Percentiles rank a stretch among this genome's conserved stretches.
Conservation (phyloP, 192 early-diverging fungal species). For the Linnemannia schmuckeri region DNA sequence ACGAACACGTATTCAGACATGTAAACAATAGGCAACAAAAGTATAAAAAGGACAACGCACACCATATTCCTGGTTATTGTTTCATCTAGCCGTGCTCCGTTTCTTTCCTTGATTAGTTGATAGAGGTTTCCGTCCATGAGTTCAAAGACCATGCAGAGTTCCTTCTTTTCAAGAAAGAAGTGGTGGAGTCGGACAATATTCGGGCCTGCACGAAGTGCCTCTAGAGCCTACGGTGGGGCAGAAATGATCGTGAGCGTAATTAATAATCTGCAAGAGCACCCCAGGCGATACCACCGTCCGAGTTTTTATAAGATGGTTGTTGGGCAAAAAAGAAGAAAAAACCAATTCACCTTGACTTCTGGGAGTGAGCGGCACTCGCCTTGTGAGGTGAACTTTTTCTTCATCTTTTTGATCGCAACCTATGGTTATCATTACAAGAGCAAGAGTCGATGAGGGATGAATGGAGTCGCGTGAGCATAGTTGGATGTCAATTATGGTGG, state of each 20-base stretch:
- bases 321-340: neutral
- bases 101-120: slow-evolving; percentile 84
- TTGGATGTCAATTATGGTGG: neutral
- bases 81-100: slow-evolving; percentile 75
- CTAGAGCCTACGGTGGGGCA: slow-evolving; percentile 66
- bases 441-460: neutral
- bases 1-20: neutral
- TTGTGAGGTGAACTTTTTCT: slow-evolving; percentile 81
- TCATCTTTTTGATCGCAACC: slow-evolving; percentile 95
- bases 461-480: neutral
- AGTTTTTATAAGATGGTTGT: neutral
- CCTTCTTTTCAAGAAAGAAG: slow-evolving; percentile 87
- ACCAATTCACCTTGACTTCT: slow-evolving; percentile 77
- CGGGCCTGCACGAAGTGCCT: slow-evolving; percentile 79
- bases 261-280: neutral
- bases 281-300: neutral
- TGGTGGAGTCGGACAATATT: slow-evolving; percentile 91
- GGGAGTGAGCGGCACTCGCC: slow-evolving; percentile 79
- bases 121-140: slow-evolving; percentile 96
- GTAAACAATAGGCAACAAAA: neutral
- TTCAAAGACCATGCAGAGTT: slow-evolving; percentile 95
- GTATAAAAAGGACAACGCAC: slow-evolving; percentile 60
- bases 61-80: slow-evolving; percentile 79
- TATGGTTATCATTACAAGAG: slow-evolving; percentile 29
- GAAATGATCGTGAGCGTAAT: neutral